These are phyloP conservation scores for Thalassiosira livingstoniorum DNA, from an alignment of 352 stramenopile genomes.

Conservation along the genomic window DNA sequence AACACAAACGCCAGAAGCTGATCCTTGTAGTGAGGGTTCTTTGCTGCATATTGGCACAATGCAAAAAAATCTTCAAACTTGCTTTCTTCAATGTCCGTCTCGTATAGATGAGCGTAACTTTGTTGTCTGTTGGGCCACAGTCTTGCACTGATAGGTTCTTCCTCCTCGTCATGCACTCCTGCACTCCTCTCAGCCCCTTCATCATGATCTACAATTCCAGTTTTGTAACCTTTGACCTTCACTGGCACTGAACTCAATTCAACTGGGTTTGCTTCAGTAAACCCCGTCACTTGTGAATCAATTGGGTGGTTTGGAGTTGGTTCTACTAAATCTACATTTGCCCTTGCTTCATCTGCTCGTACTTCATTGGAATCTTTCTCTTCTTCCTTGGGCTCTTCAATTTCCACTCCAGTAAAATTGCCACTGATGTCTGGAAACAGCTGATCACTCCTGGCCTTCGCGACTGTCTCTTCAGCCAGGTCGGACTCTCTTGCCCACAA, in stretches of 20 bases:
- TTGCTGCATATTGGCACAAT: not conserved
- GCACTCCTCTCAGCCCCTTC: no score
- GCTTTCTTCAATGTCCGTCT: not conserved
- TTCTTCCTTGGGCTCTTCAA: not conserved
- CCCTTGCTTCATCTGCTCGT: not conserved
- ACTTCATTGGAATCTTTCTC: not conserved
- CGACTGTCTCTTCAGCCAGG: not conserved
- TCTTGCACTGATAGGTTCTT: no score
- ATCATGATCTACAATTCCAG: not conserved
- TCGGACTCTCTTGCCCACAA: not conserved
- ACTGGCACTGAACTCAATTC: not conserved
- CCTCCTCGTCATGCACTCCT: no score
- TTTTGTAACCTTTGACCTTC: not conserved
- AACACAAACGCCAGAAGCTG: not conserved
- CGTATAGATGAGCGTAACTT: not conserved
- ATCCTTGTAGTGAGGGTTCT: not conserved
- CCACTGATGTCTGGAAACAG: not conserved
- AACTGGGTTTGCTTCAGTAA: not conserved
- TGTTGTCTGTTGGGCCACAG: not conserved
- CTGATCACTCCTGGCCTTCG: not conserved
- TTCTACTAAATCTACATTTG: not conserved
- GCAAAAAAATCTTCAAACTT: not conserved
- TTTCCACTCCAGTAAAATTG: not conserved
- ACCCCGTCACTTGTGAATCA: not conserved
- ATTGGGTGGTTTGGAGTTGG: not conserved